Percentiles rank a stretch among this genome's conserved stretches.
Evolutionary conservation across 139 green algal genomes (phyloP).

Genomic region (Micractinium conductrix): DNA sequence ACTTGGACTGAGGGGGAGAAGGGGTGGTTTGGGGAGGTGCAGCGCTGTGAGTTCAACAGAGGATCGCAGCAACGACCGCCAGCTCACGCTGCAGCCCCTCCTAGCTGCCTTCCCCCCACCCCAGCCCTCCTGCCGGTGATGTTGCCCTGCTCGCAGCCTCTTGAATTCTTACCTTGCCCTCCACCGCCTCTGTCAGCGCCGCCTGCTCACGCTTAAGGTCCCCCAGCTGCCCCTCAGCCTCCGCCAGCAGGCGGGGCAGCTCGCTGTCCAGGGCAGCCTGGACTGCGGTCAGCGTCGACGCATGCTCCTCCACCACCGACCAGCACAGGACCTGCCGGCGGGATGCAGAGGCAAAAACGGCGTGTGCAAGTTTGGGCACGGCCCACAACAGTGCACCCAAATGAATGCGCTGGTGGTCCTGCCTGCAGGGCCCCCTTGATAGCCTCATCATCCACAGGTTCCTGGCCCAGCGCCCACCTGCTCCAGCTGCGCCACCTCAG

Average conservation of each 20-base stretch:
- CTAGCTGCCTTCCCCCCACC: not conserved
- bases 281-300: not conserved
- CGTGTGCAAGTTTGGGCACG: too few relatives aligned
- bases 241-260: not conserved
- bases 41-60: not conserved
- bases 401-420: too few relatives aligned
- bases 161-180: constrained; percentile 27
- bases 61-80: not conserved
- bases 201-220: constrained; percentile 14
- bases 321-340: constrained; percentile 25
- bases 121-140: not conserved
- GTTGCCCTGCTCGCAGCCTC: not conserved
- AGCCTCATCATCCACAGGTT: too few relatives aligned
- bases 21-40: not conserved
- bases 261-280: not conserved
- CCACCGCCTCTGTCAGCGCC: constrained; percentile 4
- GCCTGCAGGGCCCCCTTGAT: too few relatives aligned
- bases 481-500: constrained; percentile 31
- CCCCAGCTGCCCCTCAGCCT: not conserved
- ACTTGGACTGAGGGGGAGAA: not conserved
- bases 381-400: too few relatives aligned
- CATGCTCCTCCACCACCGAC: constrained; percentile 18
- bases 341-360: too few relatives aligned
- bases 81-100: not conserved
- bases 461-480: too few relatives aligned